These are phyloP conservation scores for Porphyrellus cyaneotinctus DNA, from an alignment of 768 basidiomycete species.

Conservation along the genomic window DNA sequence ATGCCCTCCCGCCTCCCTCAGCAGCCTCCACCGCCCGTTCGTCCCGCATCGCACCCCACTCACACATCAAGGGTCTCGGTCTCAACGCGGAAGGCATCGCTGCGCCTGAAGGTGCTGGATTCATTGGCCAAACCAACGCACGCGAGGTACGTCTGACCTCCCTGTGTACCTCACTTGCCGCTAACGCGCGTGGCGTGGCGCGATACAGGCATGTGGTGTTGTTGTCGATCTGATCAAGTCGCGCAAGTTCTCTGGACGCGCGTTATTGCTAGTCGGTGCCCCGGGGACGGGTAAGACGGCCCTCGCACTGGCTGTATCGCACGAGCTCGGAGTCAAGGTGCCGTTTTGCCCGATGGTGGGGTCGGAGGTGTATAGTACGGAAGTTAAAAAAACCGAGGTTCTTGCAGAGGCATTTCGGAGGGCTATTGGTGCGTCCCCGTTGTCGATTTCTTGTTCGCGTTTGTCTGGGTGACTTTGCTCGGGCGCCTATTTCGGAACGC, in stretches of 20 bases:
- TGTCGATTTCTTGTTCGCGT: background rate
- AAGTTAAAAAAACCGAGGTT: conserved; percentile 99
- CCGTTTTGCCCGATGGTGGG: conserved; percentile 99
- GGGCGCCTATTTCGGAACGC: background rate
- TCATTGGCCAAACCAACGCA: conserved; percentile 86
- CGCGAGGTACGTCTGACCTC: conserved; percentile 63
- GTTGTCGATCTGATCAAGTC: conserved; percentile 87
- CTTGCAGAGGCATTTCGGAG: conserved; percentile 91
- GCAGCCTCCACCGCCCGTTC: conserved; percentile 30
- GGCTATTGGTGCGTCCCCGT: conserved; percentile 75
- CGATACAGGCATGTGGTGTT: conserved; percentile 86
- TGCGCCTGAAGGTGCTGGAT: conserved; percentile 68
- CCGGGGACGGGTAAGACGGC: conserved; percentile 99
- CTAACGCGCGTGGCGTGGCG: background rate
- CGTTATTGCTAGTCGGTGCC: conserved; percentile 87
- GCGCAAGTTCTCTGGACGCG: conserved; percentile 90
- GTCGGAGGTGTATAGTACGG: conserved; percentile 91
- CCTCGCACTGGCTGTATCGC: conserved; percentile 89
- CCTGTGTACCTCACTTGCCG: no score
- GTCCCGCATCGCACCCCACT: conserved; percentile 72
- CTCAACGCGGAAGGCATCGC: conserved; percentile 82
- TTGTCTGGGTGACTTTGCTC: background rate
- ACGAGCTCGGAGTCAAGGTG: conserved; percentile 91
- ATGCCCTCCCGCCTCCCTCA: conserved; percentile 67
- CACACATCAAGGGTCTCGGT: conserved; percentile 96